These are phyloP conservation scores for Gaeumannomyces sp. DNA, from an alignment of 2,329 filamentous ascomycete species.

Conservation along the genomic window DNA sequence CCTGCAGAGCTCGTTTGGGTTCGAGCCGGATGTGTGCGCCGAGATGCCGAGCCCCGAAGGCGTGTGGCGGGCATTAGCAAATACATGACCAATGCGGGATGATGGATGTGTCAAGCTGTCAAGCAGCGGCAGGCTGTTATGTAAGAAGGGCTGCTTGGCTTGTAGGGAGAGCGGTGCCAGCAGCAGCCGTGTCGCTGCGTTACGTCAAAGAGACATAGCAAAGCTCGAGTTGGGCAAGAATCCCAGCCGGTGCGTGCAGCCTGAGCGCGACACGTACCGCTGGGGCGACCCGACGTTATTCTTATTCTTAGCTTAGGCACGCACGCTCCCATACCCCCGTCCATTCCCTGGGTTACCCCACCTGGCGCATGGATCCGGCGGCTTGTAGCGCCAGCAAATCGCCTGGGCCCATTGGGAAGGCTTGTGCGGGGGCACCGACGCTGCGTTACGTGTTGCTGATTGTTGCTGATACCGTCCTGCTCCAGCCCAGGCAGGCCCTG, in stretches of 20 bases:
- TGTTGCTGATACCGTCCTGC: not conserved
- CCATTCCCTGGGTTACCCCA: not conserved
- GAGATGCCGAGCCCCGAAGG: constrained; percentile 77
- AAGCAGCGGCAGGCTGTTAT: not conserved
- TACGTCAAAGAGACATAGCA: too few relatives aligned
- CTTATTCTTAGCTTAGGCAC: too few relatives aligned
- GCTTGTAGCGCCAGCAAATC: not conserved
- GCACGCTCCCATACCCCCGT: too few relatives aligned
- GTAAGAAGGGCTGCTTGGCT: not conserved
- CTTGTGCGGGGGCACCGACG: too few relatives aligned
- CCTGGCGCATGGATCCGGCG: not conserved
- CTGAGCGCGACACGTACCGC: too few relatives aligned
- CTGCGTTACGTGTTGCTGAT: not conserved
- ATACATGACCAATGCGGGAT: constrained; percentile 27
- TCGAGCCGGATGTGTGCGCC: constrained; percentile 73
- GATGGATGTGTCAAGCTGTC: constrained; percentile 4
- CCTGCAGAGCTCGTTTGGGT: constrained; percentile 57
- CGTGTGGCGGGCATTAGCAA: constrained; percentile 59
- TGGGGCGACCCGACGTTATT: too few relatives aligned
- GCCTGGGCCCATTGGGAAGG: too few relatives aligned
- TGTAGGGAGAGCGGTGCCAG: too few relatives aligned
- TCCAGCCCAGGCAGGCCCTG: not conserved
- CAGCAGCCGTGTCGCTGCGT: too few relatives aligned
- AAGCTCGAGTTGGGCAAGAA: too few relatives aligned
- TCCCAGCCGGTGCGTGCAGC: too few relatives aligned